Percentiles rank a stretch among this genome's conserved stretches.
Evolutionary conservation across 768 basidiomycete genomes (phyloP).

Genomic region (Stropharia rugosoannulata): DNA sequence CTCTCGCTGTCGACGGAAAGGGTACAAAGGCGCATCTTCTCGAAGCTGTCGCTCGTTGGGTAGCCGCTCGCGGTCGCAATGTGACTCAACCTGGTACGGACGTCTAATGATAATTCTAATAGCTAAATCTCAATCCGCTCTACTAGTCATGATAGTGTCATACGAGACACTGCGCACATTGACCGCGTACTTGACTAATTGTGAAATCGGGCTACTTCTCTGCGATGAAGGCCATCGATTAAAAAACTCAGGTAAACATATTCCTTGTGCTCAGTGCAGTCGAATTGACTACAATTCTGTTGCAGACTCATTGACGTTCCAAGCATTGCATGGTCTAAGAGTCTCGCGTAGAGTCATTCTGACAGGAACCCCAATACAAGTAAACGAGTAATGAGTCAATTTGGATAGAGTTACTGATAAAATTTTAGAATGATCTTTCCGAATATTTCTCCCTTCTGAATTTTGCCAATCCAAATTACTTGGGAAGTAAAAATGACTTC

Average conservation of each 20-base stretch:
- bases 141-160: slow-evolving; percentile 93
- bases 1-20: slow-evolving; percentile 90
- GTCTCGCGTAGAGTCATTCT: slow-evolving; percentile 91
- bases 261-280: background rate
- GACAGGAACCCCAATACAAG: slow-evolving; percentile 93
- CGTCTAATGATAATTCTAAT: background rate
- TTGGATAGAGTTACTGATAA: background rate
- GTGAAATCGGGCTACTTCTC: slow-evolving; percentile 86
- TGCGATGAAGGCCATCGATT: slow-evolving; percentile 97
- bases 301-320: slow-evolving; percentile 84
- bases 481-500: slow-evolving; percentile 88
- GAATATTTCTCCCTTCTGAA: slow-evolving; percentile 94
- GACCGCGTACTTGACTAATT: slow-evolving; percentile 70
- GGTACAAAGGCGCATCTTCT: slow-evolving; percentile 82
- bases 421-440: slow-evolving; percentile 80
- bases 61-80: slow-evolving; percentile 82
- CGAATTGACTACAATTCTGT: too few relatives aligned
- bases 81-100: slow-evolving; percentile 84
- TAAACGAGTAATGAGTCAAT: slow-evolving; percentile 22
- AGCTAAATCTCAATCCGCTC: background rate
- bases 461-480: slow-evolving; percentile 89
- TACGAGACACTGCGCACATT: slow-evolving; percentile 93
- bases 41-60: slow-evolving; percentile 84
- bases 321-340: slow-evolving; percentile 77
- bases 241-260: slow-evolving; percentile 80